These are phyloP conservation scores for Trypanosoma brucei DNA, from an alignment of 208 protist genomes.

Conservation along the genomic window DNA sequence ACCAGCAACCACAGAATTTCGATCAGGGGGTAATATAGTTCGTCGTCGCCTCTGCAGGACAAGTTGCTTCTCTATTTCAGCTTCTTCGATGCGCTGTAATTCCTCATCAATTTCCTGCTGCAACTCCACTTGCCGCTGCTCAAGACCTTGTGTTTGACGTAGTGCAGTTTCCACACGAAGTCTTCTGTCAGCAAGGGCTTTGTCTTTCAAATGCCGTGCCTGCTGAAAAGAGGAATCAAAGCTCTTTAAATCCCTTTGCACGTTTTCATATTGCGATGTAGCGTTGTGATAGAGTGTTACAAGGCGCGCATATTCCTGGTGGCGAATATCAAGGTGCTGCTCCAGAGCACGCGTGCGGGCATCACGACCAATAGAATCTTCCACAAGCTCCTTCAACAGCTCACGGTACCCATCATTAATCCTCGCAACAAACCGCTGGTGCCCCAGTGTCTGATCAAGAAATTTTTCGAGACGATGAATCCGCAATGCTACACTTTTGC, in stretches of 20 bases:
- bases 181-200: conserved; percentile 66
- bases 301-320: conserved; percentile 86
- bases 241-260: conserved; percentile 35
- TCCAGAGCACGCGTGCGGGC: conserved; percentile 57
- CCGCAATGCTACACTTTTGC: conserved; percentile 53
- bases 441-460: conserved; percentile 84
- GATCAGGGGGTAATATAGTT: conserved; percentile 16
- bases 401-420: conserved; percentile 86
- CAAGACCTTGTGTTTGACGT: conserved; percentile 44
- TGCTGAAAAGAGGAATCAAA: conserved; percentile 41
- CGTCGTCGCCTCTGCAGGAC: conserved; percentile 25
- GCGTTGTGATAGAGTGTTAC: conserved; percentile 80
- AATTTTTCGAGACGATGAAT: conserved; percentile 88
- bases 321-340: conserved; percentile 63
- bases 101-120: conserved; percentile 66
- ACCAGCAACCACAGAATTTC: neutral
- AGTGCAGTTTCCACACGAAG: conserved; percentile 48
- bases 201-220: conserved; percentile 58
- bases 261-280: conserved; percentile 45
- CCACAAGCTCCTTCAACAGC: conserved; percentile 65
- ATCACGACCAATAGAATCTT: conserved; percentile 66
- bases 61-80: conserved; percentile 35
- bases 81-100: conserved; percentile 56
- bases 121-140: conserved; percentile 33
- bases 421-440: conserved; percentile 77